Evolutionary conservation across 2,329 filamentous ascomycete species (phyloP).

Genomic region (Emericellopsis atlantica): DNA sequence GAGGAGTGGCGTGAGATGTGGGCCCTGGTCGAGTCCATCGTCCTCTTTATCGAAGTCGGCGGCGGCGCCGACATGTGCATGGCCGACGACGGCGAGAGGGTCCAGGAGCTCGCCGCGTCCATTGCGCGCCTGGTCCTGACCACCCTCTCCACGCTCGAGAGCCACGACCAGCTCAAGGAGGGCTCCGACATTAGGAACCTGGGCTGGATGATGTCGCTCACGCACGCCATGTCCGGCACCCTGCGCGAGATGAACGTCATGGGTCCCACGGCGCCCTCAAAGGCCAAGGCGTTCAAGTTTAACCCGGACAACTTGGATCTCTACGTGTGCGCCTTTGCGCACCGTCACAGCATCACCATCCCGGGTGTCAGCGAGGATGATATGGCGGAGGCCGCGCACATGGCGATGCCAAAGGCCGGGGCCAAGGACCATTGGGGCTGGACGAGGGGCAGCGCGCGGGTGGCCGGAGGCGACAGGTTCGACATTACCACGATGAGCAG

Average conservation of each 20-base stretch:
- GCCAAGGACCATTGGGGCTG: conserved; percentile 1
- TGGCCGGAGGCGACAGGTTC: neutral
- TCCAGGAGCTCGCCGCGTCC: conserved; percentile 7
- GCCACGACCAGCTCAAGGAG: conserved; percentile 14
- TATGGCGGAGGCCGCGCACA: neutral
- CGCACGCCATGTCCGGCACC: conserved; percentile 9
- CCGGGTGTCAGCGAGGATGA: neutral
- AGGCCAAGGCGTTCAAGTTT: conserved; percentile 8
- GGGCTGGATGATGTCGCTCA: conserved; percentile 22
- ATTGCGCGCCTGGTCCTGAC: conserved; percentile 19
- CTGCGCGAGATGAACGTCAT: conserved; percentile 8
- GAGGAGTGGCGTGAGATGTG: conserved; percentile 23
- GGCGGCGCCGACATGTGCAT: conserved; percentile 1
- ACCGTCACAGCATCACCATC: conserved; percentile 17
- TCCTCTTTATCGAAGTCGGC: conserved; percentile 13
- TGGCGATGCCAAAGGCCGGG: conserved; percentile 3
- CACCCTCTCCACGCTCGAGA: conserved; percentile 23
- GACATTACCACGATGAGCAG: neutral
- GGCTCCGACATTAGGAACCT: conserved; percentile 22
- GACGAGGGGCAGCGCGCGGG: neutral
- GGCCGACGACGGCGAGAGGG: conserved; percentile 12
- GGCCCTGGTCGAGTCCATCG: conserved; percentile 24
- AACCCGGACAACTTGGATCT: conserved; percentile 11
- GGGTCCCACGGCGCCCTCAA: conserved; percentile 6
- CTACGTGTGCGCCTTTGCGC: conserved; percentile 19